A percentile compares a stretch with the other conserved stretches of the same genome.
These are phyloP conservation scores for Paraphaeosphaeria minitans DNA, from an alignment of 2,329 filamentous ascomycete genomes.

Conservation along the genomic window DNA sequence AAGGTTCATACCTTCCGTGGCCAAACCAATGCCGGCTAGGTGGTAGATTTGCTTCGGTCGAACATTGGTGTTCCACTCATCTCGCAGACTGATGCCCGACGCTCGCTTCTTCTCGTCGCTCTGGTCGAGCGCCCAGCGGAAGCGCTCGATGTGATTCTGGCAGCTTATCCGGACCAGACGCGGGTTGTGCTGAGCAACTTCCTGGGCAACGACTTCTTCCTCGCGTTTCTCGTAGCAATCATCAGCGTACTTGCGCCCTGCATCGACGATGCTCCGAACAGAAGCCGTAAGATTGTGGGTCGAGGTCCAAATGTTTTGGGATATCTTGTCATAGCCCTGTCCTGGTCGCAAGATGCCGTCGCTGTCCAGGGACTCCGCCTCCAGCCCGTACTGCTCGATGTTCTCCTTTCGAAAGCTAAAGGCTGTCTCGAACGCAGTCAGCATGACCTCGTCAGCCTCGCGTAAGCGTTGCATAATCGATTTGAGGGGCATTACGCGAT, in stretches of 20 bases:
- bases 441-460: constrained; percentile 78
- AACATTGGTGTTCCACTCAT: constrained; percentile 47
- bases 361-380: constrained; percentile 62
- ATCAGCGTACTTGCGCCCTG: constrained; percentile 49
- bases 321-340: constrained; percentile 69
- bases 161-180: constrained; percentile 63
- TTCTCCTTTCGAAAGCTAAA: constrained; percentile 75
- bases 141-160: constrained; percentile 63
- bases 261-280: constrained; percentile 45
- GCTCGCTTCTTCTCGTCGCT: constrained; percentile 55
- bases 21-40: constrained; percentile 56
- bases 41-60: constrained; percentile 50
- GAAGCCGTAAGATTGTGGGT: constrained; percentile 54
- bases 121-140: constrained; percentile 62
- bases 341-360: constrained; percentile 50
- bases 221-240: constrained; percentile 47
- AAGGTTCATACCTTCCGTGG: constrained; percentile 63
- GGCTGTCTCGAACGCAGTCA: constrained; percentile 65
- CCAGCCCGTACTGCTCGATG: constrained; percentile 73
- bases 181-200: constrained; percentile 52
- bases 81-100: constrained; percentile 55
- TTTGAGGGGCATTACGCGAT: constrained; percentile 59
- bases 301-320: constrained; percentile 82
- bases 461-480: constrained; percentile 53
- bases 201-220: constrained; percentile 47